Evolutionary conservation across 2,329 filamentous ascomycete species (phyloP).

Genomic region (Graphiopsis chlorocephala): DNA sequence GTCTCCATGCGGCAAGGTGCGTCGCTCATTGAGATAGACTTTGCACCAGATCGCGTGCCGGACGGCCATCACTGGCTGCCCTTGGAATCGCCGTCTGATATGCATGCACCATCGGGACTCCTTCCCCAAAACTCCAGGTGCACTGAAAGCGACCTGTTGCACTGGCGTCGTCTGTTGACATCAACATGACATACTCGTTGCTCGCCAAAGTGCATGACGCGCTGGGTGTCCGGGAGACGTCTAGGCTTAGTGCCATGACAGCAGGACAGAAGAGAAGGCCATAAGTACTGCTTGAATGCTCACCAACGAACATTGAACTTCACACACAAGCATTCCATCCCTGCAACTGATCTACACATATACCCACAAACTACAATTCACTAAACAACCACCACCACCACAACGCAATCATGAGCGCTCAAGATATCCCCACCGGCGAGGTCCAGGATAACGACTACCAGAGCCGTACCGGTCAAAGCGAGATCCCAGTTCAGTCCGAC

Average conservation of each 20-base stretch:
- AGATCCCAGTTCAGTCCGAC: slow-evolving; percentile 49
- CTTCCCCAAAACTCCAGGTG: slow-evolving; percentile 1
- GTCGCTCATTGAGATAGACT: background rate
- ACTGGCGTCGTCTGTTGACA: slow-evolving; percentile 8
- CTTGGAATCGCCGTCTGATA: background rate
- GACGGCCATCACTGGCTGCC: background rate
- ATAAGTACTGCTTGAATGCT: slow-evolving; percentile 2
- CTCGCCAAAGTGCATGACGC: slow-evolving; percentile 10
- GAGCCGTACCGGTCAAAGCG: slow-evolving; percentile 48
- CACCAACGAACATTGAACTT: background rate
- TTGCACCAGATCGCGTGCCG: background rate
- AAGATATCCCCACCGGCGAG: slow-evolving; percentile 34
- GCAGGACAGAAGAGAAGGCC: background rate
- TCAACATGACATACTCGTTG: slow-evolving; percentile 16
- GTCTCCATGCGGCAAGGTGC: background rate
- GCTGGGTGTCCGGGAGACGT: background rate
- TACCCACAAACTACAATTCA: background rate
- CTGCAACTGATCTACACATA: background rate
- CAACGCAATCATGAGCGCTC: slow-evolving; percentile 13
- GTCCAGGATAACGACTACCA: slow-evolving; percentile 46
- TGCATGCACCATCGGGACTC: background rate
- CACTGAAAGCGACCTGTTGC: background rate
- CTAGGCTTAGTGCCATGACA: background rate
- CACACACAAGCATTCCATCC: background rate
- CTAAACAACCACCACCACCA: background rate